Evolutionary conservation across 768 basidiomycete species (phyloP).

Genomic region (Hygrocybe punicea): DNA sequence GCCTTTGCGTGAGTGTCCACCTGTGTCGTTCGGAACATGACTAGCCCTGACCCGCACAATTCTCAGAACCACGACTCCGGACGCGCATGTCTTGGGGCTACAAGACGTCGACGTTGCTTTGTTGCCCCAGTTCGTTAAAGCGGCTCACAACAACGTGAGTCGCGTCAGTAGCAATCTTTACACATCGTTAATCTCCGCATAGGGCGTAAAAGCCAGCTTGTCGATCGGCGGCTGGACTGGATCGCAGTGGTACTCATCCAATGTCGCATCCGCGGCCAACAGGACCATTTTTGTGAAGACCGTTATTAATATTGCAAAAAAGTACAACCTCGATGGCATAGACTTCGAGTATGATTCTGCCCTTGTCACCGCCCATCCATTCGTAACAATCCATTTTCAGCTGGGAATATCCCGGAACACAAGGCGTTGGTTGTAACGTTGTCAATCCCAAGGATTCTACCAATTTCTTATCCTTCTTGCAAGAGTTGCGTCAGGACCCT

Average conservation of each 20-base stretch:
- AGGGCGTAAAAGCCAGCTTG: conserved; percentile 56
- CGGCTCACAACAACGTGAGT: conserved; percentile 44
- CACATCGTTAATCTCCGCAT: neutral
- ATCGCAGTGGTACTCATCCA: conserved; percentile 57
- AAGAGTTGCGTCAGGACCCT: conserved; percentile 51
- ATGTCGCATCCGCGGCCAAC: conserved; percentile 53
- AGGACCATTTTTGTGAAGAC: conserved; percentile 66
- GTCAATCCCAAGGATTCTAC: conserved; percentile 49
- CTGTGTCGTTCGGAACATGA: neutral
- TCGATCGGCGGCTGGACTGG: conserved; percentile 75
- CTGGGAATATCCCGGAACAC: conserved; percentile 67
- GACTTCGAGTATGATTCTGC: conserved; percentile 43
- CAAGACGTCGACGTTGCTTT: conserved; percentile 43
- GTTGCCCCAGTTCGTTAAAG: conserved; percentile 54
- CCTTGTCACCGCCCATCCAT: neutral
- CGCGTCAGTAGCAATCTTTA: neutral
- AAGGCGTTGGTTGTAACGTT: conserved; percentile 59
- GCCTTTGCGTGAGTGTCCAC: conserved; percentile 59
- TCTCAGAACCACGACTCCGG: conserved; percentile 36
- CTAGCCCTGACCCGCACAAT: conserved; percentile 1
- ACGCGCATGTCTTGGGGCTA: conserved; percentile 34
- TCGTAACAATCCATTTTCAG: conserved; percentile 27
- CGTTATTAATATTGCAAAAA: conserved; percentile 43
- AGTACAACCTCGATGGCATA: conserved; percentile 58
- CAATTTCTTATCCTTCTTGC: conserved; percentile 68